Conservation (phyloP, 768 basidiomycete species). For the Suillus subluteus region DNA sequence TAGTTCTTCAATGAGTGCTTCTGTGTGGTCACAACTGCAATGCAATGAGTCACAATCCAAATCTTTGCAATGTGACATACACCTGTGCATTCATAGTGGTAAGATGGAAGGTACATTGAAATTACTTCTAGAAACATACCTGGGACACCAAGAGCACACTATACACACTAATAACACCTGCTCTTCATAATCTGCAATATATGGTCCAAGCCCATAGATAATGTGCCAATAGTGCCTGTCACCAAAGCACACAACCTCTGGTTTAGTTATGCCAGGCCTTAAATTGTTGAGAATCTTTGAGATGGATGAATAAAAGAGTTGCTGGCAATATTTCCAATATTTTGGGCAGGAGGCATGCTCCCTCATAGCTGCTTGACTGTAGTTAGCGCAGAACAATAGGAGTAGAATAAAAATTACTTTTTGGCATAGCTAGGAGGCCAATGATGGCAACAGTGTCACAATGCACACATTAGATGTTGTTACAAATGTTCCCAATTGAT, state of each 20-base stretch:
- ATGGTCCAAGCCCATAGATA: conserved; percentile 39
- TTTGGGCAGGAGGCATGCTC: conserved; percentile 7
- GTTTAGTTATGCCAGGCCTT: conserved; percentile 30
- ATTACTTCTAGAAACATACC: too few relatives aligned
- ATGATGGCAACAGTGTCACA: conserved; percentile 20
- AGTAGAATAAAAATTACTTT: neutral
- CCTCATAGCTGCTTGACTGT: too few relatives aligned
- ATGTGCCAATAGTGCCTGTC: conserved; percentile 36
- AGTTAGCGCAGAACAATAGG: too few relatives aligned
- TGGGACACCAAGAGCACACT: conserved; percentile 39
- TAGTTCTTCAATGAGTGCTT: conserved; percentile 19
- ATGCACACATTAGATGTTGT: conserved; percentile 26
- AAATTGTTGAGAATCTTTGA: conserved; percentile 29
- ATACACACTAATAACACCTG: conserved; percentile 37
- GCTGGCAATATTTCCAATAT: conserved; percentile 33
- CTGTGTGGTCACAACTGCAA: conserved; percentile 24
- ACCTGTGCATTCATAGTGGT: too few relatives aligned
- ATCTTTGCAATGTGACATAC: conserved; percentile 22
- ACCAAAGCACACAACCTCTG: conserved; percentile 26
- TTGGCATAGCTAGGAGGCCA: conserved; percentile 28
- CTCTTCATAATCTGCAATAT: conserved; percentile 46
- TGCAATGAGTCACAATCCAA: conserved; percentile 24
- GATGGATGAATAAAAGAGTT: conserved; percentile 36
- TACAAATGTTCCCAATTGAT: conserved; percentile 24
- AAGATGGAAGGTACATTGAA: too few relatives aligned